Percentiles rank a stretch among this genome's conserved stretches.
These are phyloP conservation scores for Lasiodiplodia gonubiensis DNA, from an alignment of 2,329 filamentous ascomycete genomes.

Conservation along the genomic window DNA sequence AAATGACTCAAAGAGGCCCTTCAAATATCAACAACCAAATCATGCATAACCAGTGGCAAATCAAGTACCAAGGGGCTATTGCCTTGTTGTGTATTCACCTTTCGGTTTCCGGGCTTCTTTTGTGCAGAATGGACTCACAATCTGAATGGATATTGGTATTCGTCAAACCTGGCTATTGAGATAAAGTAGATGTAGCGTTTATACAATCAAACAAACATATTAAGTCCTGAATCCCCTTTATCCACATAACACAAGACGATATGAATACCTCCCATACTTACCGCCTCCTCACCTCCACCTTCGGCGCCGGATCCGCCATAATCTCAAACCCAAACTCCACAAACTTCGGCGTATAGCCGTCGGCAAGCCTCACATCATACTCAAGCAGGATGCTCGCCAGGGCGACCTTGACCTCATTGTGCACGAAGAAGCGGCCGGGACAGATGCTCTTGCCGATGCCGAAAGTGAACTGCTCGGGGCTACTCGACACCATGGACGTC, in stretches of 20 bases:
- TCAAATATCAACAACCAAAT: neutral
- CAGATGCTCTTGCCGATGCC: slow-evolving; percentile 42
- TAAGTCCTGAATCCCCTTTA: too few species aligned
- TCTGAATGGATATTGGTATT: too few species aligned
- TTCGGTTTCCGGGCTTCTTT: too few species aligned
- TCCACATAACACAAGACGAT: too few species aligned
- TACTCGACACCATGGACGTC: neutral
- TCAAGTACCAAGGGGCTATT: too few species aligned
- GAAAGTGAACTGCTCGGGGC: slow-evolving; percentile 30
- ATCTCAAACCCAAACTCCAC: slow-evolving; percentile 21
- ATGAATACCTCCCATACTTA: too few species aligned
- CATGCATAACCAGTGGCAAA: too few species aligned
- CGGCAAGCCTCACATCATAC: slow-evolving; percentile 37
- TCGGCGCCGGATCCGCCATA: neutral
- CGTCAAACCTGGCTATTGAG: too few species aligned
- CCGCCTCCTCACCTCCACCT: slow-evolving; percentile 3
- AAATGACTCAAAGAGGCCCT: neutral
- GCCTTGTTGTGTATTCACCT: too few species aligned
- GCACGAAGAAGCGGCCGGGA: slow-evolving; percentile 41
- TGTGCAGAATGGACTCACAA: too few species aligned
- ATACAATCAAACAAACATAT: too few species aligned
- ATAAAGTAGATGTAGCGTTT: too few species aligned
- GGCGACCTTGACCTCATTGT: slow-evolving; percentile 43
- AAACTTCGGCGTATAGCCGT: neutral
- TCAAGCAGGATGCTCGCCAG: slow-evolving; percentile 36